Percentiles rank a stretch among this genome's conserved stretches.
Conservation (phyloP, 2,329 filamentous ascomycete species). For the Zymoseptoria brevis region DNA sequence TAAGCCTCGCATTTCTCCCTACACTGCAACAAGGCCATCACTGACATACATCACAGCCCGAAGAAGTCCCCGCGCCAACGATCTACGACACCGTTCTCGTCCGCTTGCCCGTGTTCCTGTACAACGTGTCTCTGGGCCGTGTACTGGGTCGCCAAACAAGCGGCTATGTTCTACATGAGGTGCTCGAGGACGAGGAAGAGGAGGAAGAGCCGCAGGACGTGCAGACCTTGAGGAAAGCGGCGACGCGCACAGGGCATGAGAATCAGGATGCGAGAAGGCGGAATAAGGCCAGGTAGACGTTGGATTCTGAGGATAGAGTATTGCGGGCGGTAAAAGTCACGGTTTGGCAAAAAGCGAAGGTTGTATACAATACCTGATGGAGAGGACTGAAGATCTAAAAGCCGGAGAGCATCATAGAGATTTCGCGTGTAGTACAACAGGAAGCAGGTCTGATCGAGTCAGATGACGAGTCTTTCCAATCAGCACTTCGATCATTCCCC, state of each 20-base stretch:
- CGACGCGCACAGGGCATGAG: constrained; percentile 37
- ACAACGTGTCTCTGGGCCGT: constrained; percentile 43
- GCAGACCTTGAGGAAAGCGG: constrained; percentile 31
- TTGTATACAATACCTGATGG: background rate
- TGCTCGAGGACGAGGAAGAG: constrained; percentile 27
- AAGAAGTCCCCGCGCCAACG: constrained; percentile 70
- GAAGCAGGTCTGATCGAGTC: no score
- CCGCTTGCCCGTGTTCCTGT: constrained; percentile 68
- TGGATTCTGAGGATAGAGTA: background rate
- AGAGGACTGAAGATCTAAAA: background rate
- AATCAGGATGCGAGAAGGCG: constrained; percentile 40
- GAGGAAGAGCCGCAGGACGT: constrained; percentile 32
- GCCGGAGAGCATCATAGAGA: background rate
- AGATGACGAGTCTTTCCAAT: no score
- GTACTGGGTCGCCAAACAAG: constrained; percentile 33
- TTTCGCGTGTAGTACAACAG: background rate
- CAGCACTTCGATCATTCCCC: background rate
- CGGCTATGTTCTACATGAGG: constrained; percentile 17
- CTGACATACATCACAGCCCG: constrained; percentile 44
- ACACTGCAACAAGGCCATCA: background rate
- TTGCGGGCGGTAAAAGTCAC: background rate
- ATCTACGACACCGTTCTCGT: constrained; percentile 76
- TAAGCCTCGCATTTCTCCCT: constrained; percentile 44
- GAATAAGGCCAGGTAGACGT: constrained; percentile 7
- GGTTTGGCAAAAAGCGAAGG: background rate